Evolutionary conservation across 2,329 filamentous ascomycete genomes (phyloP).

Genomic region (Cercospora nicotianae): DNA sequence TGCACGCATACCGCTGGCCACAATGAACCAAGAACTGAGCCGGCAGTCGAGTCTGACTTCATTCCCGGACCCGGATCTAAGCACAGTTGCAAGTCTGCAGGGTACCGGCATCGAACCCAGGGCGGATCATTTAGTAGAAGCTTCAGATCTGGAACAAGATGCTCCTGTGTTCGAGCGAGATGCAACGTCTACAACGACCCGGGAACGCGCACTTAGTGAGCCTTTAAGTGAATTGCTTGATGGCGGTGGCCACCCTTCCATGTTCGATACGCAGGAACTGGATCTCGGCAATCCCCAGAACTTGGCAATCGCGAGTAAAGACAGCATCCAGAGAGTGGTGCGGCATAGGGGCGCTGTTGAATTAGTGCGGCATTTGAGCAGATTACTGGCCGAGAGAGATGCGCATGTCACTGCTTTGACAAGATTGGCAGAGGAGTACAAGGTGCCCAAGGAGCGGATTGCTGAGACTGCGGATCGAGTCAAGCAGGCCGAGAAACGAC

Average conservation of each 20-base stretch:
- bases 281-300: slow-evolving; percentile 29
- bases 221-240: slow-evolving; percentile 35
- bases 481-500: slow-evolving; percentile 34
- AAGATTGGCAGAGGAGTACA: slow-evolving; percentile 37
- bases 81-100: slow-evolving; percentile 21
- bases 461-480: slow-evolving; percentile 31
- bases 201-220: slow-evolving; percentile 14
- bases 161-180: neutral
- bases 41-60: slow-evolving; percentile 31
- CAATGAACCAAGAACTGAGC: slow-evolving; percentile 23
- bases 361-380: slow-evolving; percentile 33
- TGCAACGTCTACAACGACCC: slow-evolving; percentile 3
- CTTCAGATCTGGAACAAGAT: slow-evolving; percentile 11
- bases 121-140: slow-evolving; percentile 10
- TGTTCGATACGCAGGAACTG: slow-evolving; percentile 35
- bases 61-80: slow-evolving; percentile 35
- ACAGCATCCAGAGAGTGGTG: slow-evolving; percentile 32
- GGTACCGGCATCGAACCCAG: slow-evolving; percentile 16
- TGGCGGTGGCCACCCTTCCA: slow-evolving; percentile 30
- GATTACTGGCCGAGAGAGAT: slow-evolving; percentile 36
- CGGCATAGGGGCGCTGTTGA: slow-evolving; percentile 36
- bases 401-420: slow-evolving; percentile 39
- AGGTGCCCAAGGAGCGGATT: slow-evolving; percentile 33
- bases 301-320: slow-evolving; percentile 29
- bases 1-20: neutral